Percentiles rank a stretch among this genome's conserved stretches.
Conservation (phyloP, 306 rosid genomes). For the Medicago ruthenica region DNA sequence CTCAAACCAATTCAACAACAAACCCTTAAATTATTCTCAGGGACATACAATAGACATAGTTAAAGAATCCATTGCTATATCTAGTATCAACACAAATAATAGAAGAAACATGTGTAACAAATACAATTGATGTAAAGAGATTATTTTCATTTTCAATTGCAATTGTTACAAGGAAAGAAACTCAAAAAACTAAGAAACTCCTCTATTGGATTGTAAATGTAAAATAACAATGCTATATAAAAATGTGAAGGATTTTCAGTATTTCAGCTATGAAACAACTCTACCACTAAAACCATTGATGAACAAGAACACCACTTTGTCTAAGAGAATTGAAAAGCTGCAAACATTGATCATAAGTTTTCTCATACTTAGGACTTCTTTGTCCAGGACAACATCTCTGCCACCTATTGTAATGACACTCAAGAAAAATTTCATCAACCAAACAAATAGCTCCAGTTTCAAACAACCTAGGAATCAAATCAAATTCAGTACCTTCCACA, state of each 20-base stretch:
- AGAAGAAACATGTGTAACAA: conserved; percentile 22
- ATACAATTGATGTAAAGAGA: conserved; percentile 23
- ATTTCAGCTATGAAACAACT: conserved; percentile 30
- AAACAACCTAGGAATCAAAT: conserved; percentile 82
- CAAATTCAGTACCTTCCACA: conserved; percentile 90
- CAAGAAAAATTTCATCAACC: conserved; percentile 91
- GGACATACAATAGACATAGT: neutral
- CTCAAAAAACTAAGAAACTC: neutral
- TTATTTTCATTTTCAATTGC: conserved; percentile 51
- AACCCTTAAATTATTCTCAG: conserved; percentile 15
- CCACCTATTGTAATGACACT: conserved; percentile 96
- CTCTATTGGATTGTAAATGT: conserved; percentile 25
- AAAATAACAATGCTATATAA: conserved; percentile 44
- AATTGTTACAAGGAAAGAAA: conserved; percentile 45
- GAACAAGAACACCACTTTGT: conserved; percentile 88
- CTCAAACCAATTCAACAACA: neutral
- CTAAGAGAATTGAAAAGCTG: conserved; percentile 72
- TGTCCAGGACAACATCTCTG: conserved; percentile 93
- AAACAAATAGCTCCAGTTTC: conserved; percentile 91
- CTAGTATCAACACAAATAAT: neutral
- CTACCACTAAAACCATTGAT: conserved; percentile 79
- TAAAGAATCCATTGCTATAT: conserved; percentile 15
- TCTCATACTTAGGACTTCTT: conserved; percentile 88
- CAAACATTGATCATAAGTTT: conserved; percentile 79
- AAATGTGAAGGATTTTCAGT: conserved; percentile 21